These are phyloP conservation scores for Populus alba DNA, from an alignment of 345 rosid genomes.

Conservation along the genomic window DNA sequence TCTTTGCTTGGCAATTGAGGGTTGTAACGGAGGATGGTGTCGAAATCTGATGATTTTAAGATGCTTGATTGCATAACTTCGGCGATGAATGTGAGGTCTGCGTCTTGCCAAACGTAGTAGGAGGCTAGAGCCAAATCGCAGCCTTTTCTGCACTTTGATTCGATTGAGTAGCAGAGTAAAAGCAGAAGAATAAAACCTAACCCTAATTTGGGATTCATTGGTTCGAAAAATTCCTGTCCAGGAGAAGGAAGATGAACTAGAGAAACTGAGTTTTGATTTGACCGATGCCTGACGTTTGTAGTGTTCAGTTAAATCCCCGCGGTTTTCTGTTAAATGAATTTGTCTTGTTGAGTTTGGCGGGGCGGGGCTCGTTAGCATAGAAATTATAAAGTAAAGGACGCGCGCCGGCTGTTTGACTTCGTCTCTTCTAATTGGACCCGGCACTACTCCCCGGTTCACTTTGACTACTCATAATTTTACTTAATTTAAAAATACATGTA, in stretches of 20 bases:
- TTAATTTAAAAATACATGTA: too few species aligned
- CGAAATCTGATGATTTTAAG: conserved; percentile 11
- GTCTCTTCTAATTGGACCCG: too few species aligned
- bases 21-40: conserved; percentile 37
- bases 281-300: not conserved
- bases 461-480: too few species aligned
- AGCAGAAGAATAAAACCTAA: not conserved
- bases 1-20: conserved; percentile 35
- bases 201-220: conserved; percentile 4
- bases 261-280: not conserved
- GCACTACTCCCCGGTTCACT: too few species aligned
- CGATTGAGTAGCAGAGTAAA: not conserved
- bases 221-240: not conserved
- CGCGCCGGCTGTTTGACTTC: too few species aligned
- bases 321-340: not conserved
- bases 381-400: too few species aligned
- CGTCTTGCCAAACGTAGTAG: conserved; percentile 44
- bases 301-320: conserved; percentile 6
- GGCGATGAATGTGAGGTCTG: conserved; percentile 49
- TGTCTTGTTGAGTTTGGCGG: too few species aligned
- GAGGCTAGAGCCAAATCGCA: conserved; percentile 59
- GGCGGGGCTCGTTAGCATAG: too few species aligned
- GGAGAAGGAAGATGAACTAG: not conserved
- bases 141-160: conserved; percentile 14
- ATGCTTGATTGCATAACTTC: conserved; percentile 20